Base-by-base conservation (phyloP, 768 basidiomycete species). In the Leccinum aurantiacum region DNA sequence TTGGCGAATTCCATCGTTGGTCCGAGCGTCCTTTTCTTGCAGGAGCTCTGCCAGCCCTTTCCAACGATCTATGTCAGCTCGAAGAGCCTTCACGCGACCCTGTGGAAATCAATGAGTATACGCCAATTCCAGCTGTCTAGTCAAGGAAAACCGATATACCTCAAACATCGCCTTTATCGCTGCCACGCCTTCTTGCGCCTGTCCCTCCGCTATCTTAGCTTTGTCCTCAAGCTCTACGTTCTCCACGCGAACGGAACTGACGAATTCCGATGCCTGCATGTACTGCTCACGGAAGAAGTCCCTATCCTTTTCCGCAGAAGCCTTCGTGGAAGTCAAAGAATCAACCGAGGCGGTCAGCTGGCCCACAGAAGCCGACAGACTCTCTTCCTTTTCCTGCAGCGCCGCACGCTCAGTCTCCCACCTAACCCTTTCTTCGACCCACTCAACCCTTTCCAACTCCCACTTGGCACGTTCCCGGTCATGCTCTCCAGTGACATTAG, bases 271-370 rank as follows among this genome's bases (percentile, higher is more conserved):
- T 2, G 84, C 85, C 54, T 78, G 74, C 10, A 60, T 65, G 58
- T 88, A 88, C 56, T 82, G 79, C 44, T 82, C 83, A 27, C 78
- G 78, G 74, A 88, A 82, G 61, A 84, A 80, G 13, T 84, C 80
- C 7, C 73, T 65, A 48, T 85, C 82, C 49, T 77, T 78, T 56
- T 81, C 79, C 3, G 77, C 78, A 8, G 71, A 71, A 3, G 46
- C 63, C 56, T 76, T 78, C 5, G 65, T 69, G 13, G 69, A 67
- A n/a, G 58, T 66, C 24, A 72, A 67, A 0, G 72, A 56, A 44
- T 77, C 74, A 19, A 63, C 48, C 2, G 62, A 60, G 11, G 60
- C 19, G 13, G 53, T 70, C 13, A 75, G 58, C 31, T 63, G 64
- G 9, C 65, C 50, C 10, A 72, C 54, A 6, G 64, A 67, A 13